Evolutionary conservation across 768 basidiomycete species (phyloP), one percentile per base, ranked within the genome.

Genomic region (Termitomyces sp.): DNA sequence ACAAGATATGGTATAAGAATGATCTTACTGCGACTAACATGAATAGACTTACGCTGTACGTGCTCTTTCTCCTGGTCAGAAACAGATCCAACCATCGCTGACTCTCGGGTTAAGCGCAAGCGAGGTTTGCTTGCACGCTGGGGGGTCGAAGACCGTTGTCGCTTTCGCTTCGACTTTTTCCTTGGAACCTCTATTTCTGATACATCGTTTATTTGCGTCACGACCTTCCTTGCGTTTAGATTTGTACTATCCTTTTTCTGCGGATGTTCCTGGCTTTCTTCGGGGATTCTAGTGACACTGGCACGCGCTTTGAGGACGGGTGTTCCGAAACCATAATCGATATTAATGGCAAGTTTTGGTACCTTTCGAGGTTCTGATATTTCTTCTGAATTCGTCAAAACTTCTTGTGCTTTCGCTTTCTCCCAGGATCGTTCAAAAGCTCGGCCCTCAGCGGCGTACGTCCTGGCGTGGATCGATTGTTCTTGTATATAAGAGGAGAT

Each of bases 221-320:
- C 22, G 22, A 35, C 47, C 23, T 60, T 44, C 1, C 40, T n/a
- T 27, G 35, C 9, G 2, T 16, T 50, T 10, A 31, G 10, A 2
- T 18, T 36, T 53, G 52, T 52, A 25, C 58, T 62, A 31, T 55
- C 56, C 39, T 42, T 32, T 31, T 25, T 51, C 15, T 27, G 40
- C 11, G 33, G 32, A 11, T 5, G 25, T 22, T 39, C n/a, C 16
- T 15, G 25, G 15, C 12, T 40, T 16, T 52, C 29, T 41, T 27
- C 10, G 9, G 29, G n/a, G 22, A 33, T 49, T 13, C 55, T 64
- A n/a, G 50, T 31, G 45, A 64, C 65, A 27, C 85, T 31, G 45
- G 64, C 65, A 27, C 85, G 77, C 32, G 84, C 73, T 57, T 76
- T 79, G 35, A 86, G 70, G 31, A 85, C 66, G 16, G 84, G 85